These are phyloP conservation scores for Cryptosporidium ryanae DNA, from an alignment of 169 alveolate genomes.

Conservation along the genomic window DNA sequence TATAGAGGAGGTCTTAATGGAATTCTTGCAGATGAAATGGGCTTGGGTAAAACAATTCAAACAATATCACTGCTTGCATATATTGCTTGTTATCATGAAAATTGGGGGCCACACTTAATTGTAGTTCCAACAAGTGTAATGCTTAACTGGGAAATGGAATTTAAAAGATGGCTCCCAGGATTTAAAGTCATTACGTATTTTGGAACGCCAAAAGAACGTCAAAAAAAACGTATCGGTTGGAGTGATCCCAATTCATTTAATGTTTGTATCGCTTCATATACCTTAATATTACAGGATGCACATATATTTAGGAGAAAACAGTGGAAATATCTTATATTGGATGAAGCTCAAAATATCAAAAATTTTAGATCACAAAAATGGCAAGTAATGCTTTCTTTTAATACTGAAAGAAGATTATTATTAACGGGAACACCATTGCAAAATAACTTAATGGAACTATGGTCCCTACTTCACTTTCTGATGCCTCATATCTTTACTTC, in stretches of 20 bases:
- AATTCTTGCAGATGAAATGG: conserved; percentile 99
- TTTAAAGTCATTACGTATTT: conserved; percentile 94
- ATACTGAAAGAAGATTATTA: conserved; percentile 94
- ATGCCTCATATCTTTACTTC: conserved; percentile 96
- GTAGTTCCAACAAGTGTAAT: conserved; percentile 99
- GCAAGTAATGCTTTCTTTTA: conserved; percentile 96
- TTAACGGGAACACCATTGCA: conserved; percentile 99
- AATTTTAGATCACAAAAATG: conserved; percentile 97
- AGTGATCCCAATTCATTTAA: conserved; percentile 93
- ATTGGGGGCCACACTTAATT: conserved; percentile 99
- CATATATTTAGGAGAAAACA: conserved; percentile 93
- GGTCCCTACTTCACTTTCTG: conserved; percentile 98
- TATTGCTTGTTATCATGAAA: conserved; percentile 93
- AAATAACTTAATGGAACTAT: conserved; percentile 97
- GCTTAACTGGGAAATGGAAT: conserved; percentile 98
- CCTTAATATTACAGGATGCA: conserved; percentile 94
- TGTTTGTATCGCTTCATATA: conserved; percentile 96
- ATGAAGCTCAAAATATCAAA: conserved; percentile 99
- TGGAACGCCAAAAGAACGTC: conserved; percentile 93
- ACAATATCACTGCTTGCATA: conserved; percentile 97
- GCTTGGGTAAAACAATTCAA: conserved; percentile 98
- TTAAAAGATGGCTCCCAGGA: conserved; percentile 98
- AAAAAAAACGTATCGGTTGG: conserved; percentile 93
- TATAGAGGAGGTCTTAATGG: conserved; percentile 96
- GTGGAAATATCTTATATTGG: conserved; percentile 97